phyloP scores from a whole-genome alignment of 164 flowering plant genomes.

The Piper betle region DNA sequence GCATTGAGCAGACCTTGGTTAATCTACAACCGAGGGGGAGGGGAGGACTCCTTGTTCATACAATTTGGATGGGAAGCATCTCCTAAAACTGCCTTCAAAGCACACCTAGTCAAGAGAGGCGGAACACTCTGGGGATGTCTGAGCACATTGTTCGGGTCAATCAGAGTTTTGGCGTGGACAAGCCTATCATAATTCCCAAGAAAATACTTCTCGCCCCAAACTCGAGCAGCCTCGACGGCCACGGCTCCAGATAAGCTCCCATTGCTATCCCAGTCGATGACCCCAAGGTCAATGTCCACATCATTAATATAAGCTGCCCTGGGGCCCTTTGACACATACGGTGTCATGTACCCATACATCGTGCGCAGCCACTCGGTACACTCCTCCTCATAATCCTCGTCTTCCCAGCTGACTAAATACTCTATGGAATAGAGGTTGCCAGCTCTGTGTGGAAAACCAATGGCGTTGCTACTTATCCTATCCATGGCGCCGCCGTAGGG shows the following conservation, averaged over 20 bases:
- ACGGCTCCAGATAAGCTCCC: not conserved
- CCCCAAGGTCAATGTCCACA: conserved; percentile 19
- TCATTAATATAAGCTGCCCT: conserved; percentile 16
- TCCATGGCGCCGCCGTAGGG: conserved; percentile 18
- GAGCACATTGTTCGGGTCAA: not conserved
- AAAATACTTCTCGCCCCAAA: conserved; percentile 52
- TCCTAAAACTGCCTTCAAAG: too few relatives aligned
- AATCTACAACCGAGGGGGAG: too few relatives aligned
- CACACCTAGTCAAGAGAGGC: too few relatives aligned
- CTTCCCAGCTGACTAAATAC: conserved; percentile 14
- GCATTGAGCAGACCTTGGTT: too few relatives aligned
- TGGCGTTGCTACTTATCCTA: conserved; percentile 6
- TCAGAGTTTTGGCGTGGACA: conserved; percentile 27
- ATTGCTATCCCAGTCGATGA: not conserved
- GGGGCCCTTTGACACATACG: conserved; percentile 10
- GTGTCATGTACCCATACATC: conserved; percentile 12
- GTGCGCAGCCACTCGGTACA: conserved; percentile 11
- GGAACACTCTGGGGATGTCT: conserved; percentile 5
- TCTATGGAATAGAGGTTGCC: conserved; percentile 15
- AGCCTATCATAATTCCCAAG: conserved; percentile 30
- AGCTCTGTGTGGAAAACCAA: conserved; percentile 14
- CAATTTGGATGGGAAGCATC: too few relatives aligned
- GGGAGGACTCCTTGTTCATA: too few relatives aligned
- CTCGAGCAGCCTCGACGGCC: conserved; percentile 19
- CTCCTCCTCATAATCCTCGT: not conserved